phyloP scores from a whole-genome alignment of 2,329 filamentous ascomycete genomes.

The Alternaria consortialis region DNA sequence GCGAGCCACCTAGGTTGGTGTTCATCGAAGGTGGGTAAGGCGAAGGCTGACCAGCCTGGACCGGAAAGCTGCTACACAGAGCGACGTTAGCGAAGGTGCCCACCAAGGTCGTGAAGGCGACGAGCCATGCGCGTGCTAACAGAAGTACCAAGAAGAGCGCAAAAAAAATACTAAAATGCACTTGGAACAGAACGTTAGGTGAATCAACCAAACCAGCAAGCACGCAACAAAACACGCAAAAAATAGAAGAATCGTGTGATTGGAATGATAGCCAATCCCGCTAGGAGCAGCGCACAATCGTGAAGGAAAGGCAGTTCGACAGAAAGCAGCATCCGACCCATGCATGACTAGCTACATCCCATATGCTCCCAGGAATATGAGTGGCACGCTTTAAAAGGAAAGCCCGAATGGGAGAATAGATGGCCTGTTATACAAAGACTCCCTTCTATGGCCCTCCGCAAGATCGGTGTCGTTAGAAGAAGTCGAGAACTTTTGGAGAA shows the following conservation, averaged over 20 bases:
- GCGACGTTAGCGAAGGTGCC: constrained; percentile 7
- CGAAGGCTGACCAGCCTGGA: constrained; percentile 11
- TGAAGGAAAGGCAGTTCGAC: constrained; percentile 40
- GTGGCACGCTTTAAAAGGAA: constrained; percentile 42
- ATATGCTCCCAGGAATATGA: constrained; percentile 40
- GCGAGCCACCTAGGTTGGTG: constrained; percentile 8
- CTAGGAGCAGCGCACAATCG: constrained; percentile 37
- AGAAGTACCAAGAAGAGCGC: constrained; percentile 6
- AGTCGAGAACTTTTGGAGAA: constrained; percentile 51
- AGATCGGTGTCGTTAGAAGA: constrained; percentile 49
- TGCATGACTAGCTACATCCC: constrained; percentile 50
- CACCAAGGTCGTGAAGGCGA: background rate
- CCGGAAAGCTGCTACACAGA: constrained; percentile 2
- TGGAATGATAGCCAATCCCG: constrained; percentile 51
- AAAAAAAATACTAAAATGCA: constrained; percentile 16
- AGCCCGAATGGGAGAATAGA: constrained; percentile 42
- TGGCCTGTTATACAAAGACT: constrained; percentile 52
- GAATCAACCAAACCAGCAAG: constrained; percentile 34
- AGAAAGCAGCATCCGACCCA: constrained; percentile 44
- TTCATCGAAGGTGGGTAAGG: constrained; percentile 9
- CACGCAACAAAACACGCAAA: constrained; percentile 37
- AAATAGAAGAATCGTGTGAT: constrained; percentile 44
- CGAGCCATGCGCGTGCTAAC: constrained; percentile 6
- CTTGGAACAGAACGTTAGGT: constrained; percentile 28
- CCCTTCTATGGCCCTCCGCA: constrained; percentile 46